Base-by-base conservation (phyloP, 2,329 filamentous ascomycete genomes). In the Claviceps digitariae region DNA sequence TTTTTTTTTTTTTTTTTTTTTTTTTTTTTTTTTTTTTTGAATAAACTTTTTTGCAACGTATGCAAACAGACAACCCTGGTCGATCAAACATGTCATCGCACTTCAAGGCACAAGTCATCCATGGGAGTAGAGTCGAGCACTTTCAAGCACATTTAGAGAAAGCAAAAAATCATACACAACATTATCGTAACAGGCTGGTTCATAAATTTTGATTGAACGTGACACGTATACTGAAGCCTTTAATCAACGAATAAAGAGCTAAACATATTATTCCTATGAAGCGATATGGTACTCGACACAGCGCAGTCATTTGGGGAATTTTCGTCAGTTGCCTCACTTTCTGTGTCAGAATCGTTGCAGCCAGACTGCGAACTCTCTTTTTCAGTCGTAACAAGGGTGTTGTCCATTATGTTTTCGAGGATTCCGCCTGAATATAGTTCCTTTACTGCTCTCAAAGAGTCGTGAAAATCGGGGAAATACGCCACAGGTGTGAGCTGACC, bases 401-500 rank as follows among this genome's bases (percentile, higher is more conserved):
- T 25, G 8, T 15, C 31, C 13, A 9, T 20, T n/a, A 17, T 9
- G 21, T 4, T 29, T 27, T 17, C 34, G 17, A 46, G 43, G 8
- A 47, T 12, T 38, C 13, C 20, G 25, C 8, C 29, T 23, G 38
- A 13, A 38, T 9, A 45, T 20, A 52, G 20, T 8, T 47, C 43
- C 15, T 23, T n/a, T 7, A 41, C n/a, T 15, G 55, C 50, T 13
- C 52, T 40, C 7, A 50, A 17, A n/a, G 60, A 52, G 2, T 52
- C 51, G 10, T 55, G 48, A 3, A 48, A 48, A 10, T 53, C 51
- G 12, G 66, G 56, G n/a, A 66, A 58, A 4, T 44, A 21, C 8
- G 61, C 50, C 1, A 58, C 50, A 9, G 58, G 41, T 21, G 67
- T 65, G 5, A 69, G 44, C 3, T 59, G 56, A 2, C 53, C 52